Conservation (phyloP, 2,329 filamentous ascomycete species). For the Diplodia scrobiculata region DNA sequence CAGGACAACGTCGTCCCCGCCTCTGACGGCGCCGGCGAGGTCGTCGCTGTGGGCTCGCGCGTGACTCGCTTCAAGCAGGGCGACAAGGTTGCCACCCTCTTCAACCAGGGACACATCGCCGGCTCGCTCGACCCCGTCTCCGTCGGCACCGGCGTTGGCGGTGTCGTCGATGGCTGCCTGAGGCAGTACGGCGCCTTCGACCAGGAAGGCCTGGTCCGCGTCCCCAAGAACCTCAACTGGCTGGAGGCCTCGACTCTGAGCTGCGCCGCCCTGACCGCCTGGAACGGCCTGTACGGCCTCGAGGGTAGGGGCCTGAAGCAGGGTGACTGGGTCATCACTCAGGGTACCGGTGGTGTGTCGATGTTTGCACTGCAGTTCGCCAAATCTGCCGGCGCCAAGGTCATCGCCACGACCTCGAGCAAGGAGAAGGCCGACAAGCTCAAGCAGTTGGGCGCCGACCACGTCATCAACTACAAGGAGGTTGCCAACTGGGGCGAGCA, state of each 20-base stretch:
- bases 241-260: constrained; percentile 52
- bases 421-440: constrained; percentile 54
- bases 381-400: constrained; percentile 57
- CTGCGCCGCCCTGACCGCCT: constrained; percentile 52
- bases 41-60: constrained; percentile 57
- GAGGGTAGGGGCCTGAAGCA: constrained; percentile 44
- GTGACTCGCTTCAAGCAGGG: constrained; percentile 61
- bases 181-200: constrained; percentile 68
- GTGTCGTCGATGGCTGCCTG: constrained; percentile 67
- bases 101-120: constrained; percentile 61
- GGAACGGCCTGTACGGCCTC: constrained; percentile 58
- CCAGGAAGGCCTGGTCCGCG: constrained; percentile 66
- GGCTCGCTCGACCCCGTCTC: constrained; percentile 49
- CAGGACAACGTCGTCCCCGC: constrained; percentile 49
- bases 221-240: constrained; percentile 59
- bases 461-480: constrained; percentile 61
- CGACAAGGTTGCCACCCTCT: constrained; percentile 64
- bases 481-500: constrained; percentile 58
- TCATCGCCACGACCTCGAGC: constrained; percentile 61
- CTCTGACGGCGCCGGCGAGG: constrained; percentile 57
- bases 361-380: constrained; percentile 65
- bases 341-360: constrained; percentile 71
- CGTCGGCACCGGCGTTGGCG: constrained; percentile 64
- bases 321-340: constrained; percentile 60
- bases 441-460: constrained; percentile 57